Base-by-base conservation (phyloP, 1,284 basidiomycete genomes). In the Austroboletus rostrupii region DNA sequence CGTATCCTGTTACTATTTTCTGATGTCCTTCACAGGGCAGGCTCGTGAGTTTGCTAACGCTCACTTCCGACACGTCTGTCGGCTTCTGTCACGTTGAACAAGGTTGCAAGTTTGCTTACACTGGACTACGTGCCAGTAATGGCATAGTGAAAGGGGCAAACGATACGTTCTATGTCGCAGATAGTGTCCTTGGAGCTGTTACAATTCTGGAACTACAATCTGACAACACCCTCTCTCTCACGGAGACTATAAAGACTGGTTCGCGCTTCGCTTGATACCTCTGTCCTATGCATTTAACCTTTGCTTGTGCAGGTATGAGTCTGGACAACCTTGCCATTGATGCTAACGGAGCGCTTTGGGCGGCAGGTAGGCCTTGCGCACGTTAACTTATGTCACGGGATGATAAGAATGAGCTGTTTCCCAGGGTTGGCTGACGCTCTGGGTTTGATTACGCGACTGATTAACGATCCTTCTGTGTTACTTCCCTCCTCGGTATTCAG, bases 301-400 rank as follows among this genome's bases (percentile, higher is more conserved):
- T 29, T 43, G 31, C 38, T 16, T 43, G 14, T 43, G 10, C 53
- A 80, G 83, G 77, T 53, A 70, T 73, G 32, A 55, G 57, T 2
- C 23, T 82, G 36, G 84, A 86, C 54, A 85, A 85, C 58, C 55
- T 82, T 2, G 68, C 76, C 12, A 55, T 85, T 6, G 85, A 85
- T 55, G 65, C 69, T 19, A 66, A 80, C 38, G 83, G 81, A 2
- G 72, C 72, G 12, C 54, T 86, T 12, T 85, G 81, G 80, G 75
- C 68, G 41, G 76, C 82, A 55, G 76, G 82, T 80, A 57, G 49
- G 69, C 60, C 16, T 26, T 11, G 21, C 26, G 16, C 44, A 13
- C 35, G 14, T 17, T 31, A 17, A 26, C 5, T 20, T 43, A 23
- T 38, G 45, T 48, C 35, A 26, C 37, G 7, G 45, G 29, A 37